These are phyloP conservation scores for Ophiostoma angusticollis DNA, from an alignment of 2,329 filamentous ascomycete species.

Conservation along the genomic window DNA sequence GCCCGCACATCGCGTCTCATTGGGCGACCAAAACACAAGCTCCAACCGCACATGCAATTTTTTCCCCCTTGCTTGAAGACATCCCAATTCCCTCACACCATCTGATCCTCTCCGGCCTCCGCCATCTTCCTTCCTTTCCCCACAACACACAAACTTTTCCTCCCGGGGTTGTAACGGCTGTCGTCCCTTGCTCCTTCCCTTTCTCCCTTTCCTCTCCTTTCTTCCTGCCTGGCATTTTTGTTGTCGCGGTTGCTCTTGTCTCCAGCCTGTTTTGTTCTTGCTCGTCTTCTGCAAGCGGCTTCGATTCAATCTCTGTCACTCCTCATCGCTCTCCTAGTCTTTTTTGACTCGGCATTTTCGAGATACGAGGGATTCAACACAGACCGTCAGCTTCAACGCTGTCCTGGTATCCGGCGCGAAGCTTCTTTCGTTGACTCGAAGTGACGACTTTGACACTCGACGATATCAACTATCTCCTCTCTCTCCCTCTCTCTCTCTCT, in stretches of 20 bases:
- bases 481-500: not conserved
- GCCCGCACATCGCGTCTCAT: too few species aligned
- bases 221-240: constrained; percentile 1
- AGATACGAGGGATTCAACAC: too few species aligned
- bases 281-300: constrained; percentile 6
- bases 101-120: not conserved
- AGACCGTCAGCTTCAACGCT: constrained; percentile 7
- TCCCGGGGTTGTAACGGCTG: too few species aligned
- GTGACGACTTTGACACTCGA: not conserved
- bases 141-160: too few species aligned
- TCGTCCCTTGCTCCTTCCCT: not conserved
- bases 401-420: not conserved
- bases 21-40: constrained; percentile 6
- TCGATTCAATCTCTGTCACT: not conserved
- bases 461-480: not conserved
- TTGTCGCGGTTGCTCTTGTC: constrained; percentile 5
- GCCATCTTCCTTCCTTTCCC: too few species aligned
- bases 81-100: constrained; percentile 10
- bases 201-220: not conserved
- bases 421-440: too few species aligned
- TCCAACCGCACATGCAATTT: constrained; percentile 4
- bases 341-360: not conserved
- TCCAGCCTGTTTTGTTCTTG: not conserved
- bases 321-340: not conserved
- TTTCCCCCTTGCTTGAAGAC: constrained; percentile 8